A percentile compares a stretch with the other conserved stretches of the same genome.
These are phyloP conservation scores for Linderniella brevidens DNA, from an alignment of 257 asterid species.

Conservation along the genomic window DNA sequence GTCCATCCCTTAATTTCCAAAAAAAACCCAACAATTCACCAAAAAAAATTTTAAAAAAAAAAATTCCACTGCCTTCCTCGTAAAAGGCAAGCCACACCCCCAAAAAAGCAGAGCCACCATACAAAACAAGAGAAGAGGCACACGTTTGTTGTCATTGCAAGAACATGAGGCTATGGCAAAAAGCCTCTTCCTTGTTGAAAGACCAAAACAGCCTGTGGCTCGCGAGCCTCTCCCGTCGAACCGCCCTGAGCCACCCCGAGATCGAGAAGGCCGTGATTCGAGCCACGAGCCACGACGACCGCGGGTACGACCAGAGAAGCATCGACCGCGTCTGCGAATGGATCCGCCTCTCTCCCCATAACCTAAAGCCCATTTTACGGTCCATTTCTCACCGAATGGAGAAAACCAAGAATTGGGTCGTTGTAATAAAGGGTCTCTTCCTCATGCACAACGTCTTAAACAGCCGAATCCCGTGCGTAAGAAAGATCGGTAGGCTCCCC, in stretches of 20 bases:
- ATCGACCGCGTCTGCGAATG: constrained; percentile 39
- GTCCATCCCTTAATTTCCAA: too few relatives aligned
- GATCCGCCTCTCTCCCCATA: constrained; percentile 52
- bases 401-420: constrained; percentile 41
- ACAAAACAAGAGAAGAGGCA: too few relatives aligned
- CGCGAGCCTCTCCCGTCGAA: constrained; percentile 37
- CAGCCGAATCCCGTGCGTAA: constrained; percentile 22
- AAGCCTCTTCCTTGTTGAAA: constrained; percentile 49
- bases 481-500: constrained; percentile 55
- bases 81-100: too few relatives aligned
- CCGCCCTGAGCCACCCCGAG: constrained; percentile 64
- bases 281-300: constrained; percentile 56
- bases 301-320: constrained; percentile 22
- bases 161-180: constrained; percentile 71
- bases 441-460: constrained; percentile 49
- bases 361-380: constrained; percentile 52
- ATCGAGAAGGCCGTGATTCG: constrained; percentile 58
- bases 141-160: neutral
- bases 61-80: too few relatives aligned
- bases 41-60: too few relatives aligned
- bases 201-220: constrained; percentile 59
- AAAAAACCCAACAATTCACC: too few relatives aligned
- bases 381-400: constrained; percentile 47
- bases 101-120: too few relatives aligned
- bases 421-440: constrained; percentile 58